phyloP scores from a whole-genome alignment of 2,329 filamentous ascomycete genomes.

The Talaromyces sp. region DNA sequence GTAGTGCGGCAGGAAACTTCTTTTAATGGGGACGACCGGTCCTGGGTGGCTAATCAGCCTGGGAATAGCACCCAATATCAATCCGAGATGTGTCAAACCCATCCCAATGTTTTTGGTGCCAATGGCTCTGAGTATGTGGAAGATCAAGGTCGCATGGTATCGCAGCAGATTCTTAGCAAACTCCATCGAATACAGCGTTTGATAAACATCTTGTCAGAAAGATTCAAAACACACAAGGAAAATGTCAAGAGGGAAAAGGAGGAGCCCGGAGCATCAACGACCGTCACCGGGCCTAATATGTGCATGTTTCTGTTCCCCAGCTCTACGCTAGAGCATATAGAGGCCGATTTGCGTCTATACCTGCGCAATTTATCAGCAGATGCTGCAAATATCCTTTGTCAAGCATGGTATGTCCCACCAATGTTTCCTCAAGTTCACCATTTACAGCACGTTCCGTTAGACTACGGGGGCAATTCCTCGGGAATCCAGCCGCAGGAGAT shows the following conservation, averaged over 20 bases:
- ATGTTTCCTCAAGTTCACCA: neutral
- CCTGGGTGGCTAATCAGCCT: neutral
- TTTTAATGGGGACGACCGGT: neutral
- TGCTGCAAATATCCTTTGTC: neutral
- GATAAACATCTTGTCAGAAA: neutral
- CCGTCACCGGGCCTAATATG: neutral
- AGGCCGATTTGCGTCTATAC: neutral
- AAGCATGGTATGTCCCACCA: neutral
- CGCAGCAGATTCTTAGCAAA: neutral
- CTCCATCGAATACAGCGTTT: neutral
- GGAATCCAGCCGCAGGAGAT: neutral
- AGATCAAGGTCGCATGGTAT: neutral
- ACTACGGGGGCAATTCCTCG: neutral
- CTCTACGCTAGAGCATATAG: neutral
- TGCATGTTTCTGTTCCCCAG: neutral
- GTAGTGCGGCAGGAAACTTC: slow-evolving; percentile 4
- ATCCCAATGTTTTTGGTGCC: neutral
- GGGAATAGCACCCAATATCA: neutral
- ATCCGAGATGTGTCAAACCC: neutral
- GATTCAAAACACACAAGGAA: neutral
- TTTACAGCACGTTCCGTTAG: neutral
- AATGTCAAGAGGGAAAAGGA: neutral
- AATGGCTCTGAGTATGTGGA: neutral
- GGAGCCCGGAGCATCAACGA: neutral
- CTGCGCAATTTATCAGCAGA: neutral